Evolutionary conservation across 805 yeast genomes (phyloP), one percentile per base, ranked within the genome.

Genomic region (Jamesozyma piceae): DNA sequence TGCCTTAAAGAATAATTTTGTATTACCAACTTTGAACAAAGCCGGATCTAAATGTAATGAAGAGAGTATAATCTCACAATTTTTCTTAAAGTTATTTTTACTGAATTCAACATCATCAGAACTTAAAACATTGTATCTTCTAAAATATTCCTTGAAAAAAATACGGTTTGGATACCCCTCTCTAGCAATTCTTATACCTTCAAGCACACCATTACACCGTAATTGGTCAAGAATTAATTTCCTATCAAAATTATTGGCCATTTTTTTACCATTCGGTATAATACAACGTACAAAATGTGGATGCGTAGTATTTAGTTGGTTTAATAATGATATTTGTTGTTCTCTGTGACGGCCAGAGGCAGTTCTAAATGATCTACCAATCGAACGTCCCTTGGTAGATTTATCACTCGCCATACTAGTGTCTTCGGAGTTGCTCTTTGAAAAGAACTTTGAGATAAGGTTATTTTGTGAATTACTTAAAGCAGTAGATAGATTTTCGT

Each of bases 271-370:
- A 57, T 92, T 92, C 6, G 99, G 99, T 37, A 92, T 68, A 37
- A 92, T 92, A 62, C 99, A 92, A 52, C 99, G 77, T 20, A 92
- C 97, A 59, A 92, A 92, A 60, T 92, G 97, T 2, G 99, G 99
- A 56, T 85, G 88, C 0, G 98, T 92, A 11, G 76, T 66, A 2
- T 77, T 69, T 18, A 92, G 66, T 49, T 86, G 90, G 4, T 69
- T 69, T 80, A 92, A 78, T 39, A 92, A 68, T 26, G 74, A 72
- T 18, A 63, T 65, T 30, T 90, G 72, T 60, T 92, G 97, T 49
- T 85, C 92, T 53, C 86, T 85, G 58, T 92, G 97, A 44, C 85
- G 80, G 48, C 78, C 84, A 0, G 95, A 89, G 8, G 88, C 90
- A 0, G 97, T 90, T 52, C 45, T 55, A 39, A 43, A 56, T 43